phyloP scores from a whole-genome alignment of 2,329 filamentous ascomycete genomes.

The Colletotrichum acutatum region DNA sequence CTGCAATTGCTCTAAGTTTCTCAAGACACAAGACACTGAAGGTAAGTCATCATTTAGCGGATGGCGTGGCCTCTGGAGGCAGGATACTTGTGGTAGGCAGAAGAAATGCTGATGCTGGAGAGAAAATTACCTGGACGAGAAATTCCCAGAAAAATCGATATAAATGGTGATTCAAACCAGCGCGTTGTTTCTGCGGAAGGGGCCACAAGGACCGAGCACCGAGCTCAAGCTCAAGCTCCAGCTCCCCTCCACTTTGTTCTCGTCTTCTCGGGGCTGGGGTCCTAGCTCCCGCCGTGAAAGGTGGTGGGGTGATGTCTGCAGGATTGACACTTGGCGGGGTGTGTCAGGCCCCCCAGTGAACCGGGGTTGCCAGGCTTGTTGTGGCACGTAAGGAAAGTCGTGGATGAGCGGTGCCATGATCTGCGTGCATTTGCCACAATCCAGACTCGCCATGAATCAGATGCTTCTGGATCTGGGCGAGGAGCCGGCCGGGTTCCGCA shows the following conservation, averaged over 20 bases:
- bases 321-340: constrained; percentile 31
- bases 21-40: not conserved
- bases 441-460: constrained; percentile 18
- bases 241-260: not conserved
- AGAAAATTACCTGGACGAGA: not conserved
- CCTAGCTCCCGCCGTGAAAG: constrained; percentile 20
- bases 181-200: not conserved
- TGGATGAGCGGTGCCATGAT: not conserved
- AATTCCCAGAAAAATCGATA: not conserved
- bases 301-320: constrained; percentile 35
- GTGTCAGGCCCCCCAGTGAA: not conserved
- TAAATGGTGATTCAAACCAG: constrained; percentile 4
- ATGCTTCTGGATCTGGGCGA: constrained; percentile 23
- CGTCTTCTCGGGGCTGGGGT: constrained; percentile 18
- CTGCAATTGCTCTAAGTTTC: not conserved
- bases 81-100: not conserved
- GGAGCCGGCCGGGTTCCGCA: constrained; percentile 22
- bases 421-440: constrained; percentile 8
- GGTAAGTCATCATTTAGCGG: not conserved
- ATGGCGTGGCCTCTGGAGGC: not conserved
- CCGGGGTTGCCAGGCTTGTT: constrained; percentile 1
- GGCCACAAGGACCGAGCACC: not conserved
- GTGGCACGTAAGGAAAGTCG: not conserved
- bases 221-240: constrained; percentile 1
- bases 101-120: not conserved